These are phyloP conservation scores for Termitomyces eurrhizus DNA, from an alignment of 768 basidiomycete genomes.

Conservation along the genomic window DNA sequence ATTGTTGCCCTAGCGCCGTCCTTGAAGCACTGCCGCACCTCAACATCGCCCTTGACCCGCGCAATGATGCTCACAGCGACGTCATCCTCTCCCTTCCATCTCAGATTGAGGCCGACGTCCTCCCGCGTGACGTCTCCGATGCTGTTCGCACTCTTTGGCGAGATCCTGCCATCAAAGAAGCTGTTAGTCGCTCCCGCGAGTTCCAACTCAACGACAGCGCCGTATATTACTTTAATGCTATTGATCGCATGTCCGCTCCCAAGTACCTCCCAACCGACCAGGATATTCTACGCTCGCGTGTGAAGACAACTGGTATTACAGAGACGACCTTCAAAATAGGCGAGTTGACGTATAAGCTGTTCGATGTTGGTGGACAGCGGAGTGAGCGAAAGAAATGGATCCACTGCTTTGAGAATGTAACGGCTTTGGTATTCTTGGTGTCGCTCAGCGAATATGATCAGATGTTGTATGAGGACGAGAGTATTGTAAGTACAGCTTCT, in stretches of 20 bases:
- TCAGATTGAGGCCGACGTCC: slow-evolving; percentile 74
- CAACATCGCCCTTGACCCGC: slow-evolving; percentile 65
- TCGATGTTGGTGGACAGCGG: slow-evolving; percentile 3
- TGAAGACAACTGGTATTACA: slow-evolving; percentile 97
- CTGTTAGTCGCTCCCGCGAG: slow-evolving; percentile 82
- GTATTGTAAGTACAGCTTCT: slow-evolving; percentile 57
- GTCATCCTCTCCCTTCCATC: slow-evolving; percentile 68
- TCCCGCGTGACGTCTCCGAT: slow-evolving; percentile 73
- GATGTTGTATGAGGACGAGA: slow-evolving; percentile 41
- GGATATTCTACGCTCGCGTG: slow-evolving; percentile 89
- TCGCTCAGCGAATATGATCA: slow-evolving; percentile 19
- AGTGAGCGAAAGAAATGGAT: slow-evolving; percentile 4
- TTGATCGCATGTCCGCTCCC: slow-evolving; percentile 75
- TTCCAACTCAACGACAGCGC: slow-evolving; percentile 98
- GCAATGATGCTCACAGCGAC: slow-evolving; percentile 63
- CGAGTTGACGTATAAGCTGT: slow-evolving; percentile 80
- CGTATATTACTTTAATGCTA: slow-evolving; percentile 91
- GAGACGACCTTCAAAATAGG: slow-evolving; percentile 96
- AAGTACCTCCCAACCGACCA: slow-evolving; percentile 90
- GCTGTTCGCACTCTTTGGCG: slow-evolving; percentile 80
- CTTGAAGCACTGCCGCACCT: slow-evolving; percentile 91
- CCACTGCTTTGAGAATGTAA: slow-evolving; percentile 9
- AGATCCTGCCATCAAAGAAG: slow-evolving; percentile 73
- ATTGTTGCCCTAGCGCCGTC: slow-evolving; percentile 12
- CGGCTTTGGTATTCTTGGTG: background rate